phyloP scores from a whole-genome alignment of 148 eudicot genomes.

The Vaccinium corymbosum region DNA sequence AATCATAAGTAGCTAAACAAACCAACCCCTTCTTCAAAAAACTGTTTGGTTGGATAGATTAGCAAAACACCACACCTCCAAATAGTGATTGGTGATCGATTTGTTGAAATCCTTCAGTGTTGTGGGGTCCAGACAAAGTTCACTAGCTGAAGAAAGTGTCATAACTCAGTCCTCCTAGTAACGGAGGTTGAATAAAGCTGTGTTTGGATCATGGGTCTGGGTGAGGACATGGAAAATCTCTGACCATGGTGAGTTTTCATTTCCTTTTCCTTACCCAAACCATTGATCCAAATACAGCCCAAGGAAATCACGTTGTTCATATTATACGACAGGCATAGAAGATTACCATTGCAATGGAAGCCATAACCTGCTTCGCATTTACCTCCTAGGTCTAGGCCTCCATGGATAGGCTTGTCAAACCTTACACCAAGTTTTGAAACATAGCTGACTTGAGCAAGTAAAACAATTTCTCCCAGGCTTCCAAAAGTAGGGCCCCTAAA shows the following conservation, averaged over 20 bases:
- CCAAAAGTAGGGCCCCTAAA: slow-evolving; percentile 70
- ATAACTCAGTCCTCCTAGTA: slow-evolving; percentile 11
- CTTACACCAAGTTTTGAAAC: slow-evolving; percentile 71
- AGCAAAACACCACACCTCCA: slow-evolving; percentile 36
- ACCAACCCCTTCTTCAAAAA: not conserved
- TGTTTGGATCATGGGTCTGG: not conserved
- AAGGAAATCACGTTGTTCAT: not conserved
- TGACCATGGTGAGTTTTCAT: not conserved
- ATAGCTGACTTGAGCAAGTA: slow-evolving; percentile 59
- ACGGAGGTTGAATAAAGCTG: not conserved
- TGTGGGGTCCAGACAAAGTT: slow-evolving; percentile 60
- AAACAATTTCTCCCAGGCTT: slow-evolving; percentile 62
- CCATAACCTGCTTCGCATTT: slow-evolving; percentile 65
- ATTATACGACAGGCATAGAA: not conserved
- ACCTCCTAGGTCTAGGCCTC: slow-evolving; percentile 68
- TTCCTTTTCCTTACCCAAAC: not conserved
- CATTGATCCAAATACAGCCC: not conserved
- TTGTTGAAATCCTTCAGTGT: slow-evolving; percentile 61
- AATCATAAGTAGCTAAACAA: not conserved
- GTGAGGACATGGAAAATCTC: not conserved
- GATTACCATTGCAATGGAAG: slow-evolving; percentile 69
- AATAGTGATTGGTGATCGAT: slow-evolving; percentile 42
- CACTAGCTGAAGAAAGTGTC: slow-evolving; percentile 38
- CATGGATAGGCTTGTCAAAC: slow-evolving; percentile 64
- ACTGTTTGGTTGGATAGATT: not conserved